Evolutionary conservation across 2,329 filamentous ascomycete species (phyloP).

Genomic region (Dactylellina drechsleri): DNA sequence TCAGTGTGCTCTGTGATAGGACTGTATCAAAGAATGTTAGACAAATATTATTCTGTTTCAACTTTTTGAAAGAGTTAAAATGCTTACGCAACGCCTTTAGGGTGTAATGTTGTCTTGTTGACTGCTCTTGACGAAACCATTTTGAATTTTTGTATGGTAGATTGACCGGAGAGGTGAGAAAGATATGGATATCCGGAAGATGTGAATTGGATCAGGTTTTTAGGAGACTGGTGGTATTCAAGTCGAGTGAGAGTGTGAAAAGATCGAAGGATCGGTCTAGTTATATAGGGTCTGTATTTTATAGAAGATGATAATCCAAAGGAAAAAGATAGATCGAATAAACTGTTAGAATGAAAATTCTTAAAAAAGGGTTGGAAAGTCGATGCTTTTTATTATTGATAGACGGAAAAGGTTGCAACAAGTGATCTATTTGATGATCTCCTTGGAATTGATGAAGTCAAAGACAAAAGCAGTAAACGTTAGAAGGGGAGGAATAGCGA

Average conservation of each 20-base stretch:
- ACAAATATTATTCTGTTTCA: slow-evolving; percentile 59
- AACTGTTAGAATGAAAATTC: not conserved
- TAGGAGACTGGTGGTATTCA: slow-evolving; percentile 21
- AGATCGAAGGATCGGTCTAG: not conserved
- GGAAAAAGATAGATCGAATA: not conserved
- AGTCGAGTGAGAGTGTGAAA: slow-evolving; percentile 16
- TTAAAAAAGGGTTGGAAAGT: not conserved
- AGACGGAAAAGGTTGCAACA: slow-evolving; percentile 32
- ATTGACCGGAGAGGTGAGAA: slow-evolving; percentile 41
- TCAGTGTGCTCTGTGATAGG: slow-evolving; percentile 90
- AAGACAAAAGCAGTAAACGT: slow-evolving; percentile 47
- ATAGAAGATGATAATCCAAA: not conserved
- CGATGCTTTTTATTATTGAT: not conserved
- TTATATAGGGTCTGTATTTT: not conserved
- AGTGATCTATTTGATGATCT: slow-evolving; percentile 36
- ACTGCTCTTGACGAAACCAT: slow-evolving; percentile 64
- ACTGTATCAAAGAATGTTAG: slow-evolving; percentile 64
- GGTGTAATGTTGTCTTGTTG: slow-evolving; percentile 54
- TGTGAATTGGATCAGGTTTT: slow-evolving; percentile 24
- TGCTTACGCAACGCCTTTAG: slow-evolving; percentile 53
- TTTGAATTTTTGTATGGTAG: slow-evolving; percentile 46
- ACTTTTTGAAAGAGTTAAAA: not conserved
- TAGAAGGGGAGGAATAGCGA: slow-evolving; percentile 41
- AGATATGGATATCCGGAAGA: slow-evolving; percentile 43
- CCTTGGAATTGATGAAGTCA: slow-evolving; percentile 53